Base-by-base conservation (phyloP, 176 grass and related monocot genomes). In the Luzula sylvatica region DNA sequence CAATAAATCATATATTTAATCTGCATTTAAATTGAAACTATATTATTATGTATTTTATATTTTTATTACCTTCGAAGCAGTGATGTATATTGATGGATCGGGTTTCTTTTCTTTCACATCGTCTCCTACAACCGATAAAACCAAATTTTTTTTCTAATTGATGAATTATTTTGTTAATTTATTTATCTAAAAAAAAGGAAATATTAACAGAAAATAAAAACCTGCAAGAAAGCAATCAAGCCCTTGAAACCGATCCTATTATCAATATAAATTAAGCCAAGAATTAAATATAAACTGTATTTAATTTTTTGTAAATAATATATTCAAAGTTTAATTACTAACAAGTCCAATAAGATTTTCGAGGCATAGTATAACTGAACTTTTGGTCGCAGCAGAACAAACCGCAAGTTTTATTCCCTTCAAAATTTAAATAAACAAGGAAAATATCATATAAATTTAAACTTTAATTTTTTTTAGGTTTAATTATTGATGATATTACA, bases 381-480 rank as follows among this genome's bases (percentile, higher is more conserved):
- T 86, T 78, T 96, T 96, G 74, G 90, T 96, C 70, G 84, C 90
- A 6, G 90, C 90, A 53, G 90, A 96, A 63, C 84, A 96, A 76
- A 96, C 84, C 59, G 90, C 74, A 77, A 96, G 80, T 65, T 86
- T 96, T 71, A 96, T 86, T 65, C 77, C 84, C 90, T 96, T 65
- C 28, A 88, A 25, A 53, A 81, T n/a, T n/a, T n/a, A n/a, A 39
- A 61, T 5, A 47, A 46, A 55, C 12, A 14, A 59, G 43, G 13
- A 13, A 43, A 16, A 23, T 17, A 50, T 23, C 9, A 20, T 27
- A 30, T 49, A 13, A 27, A 25, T 43, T 15, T 11, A 26, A 24
- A 8, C 44, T 7, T 7, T 35, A 35, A 35, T n/a, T n/a, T n/a
- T n/a, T n/a, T n/a, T n/a, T n/a, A n/a, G n/a, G n/a, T n/a, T n/a